phyloP scores from a whole-genome alignment of 192 early-diverging fungal genomes.

The Mortierella antarctica region DNA sequence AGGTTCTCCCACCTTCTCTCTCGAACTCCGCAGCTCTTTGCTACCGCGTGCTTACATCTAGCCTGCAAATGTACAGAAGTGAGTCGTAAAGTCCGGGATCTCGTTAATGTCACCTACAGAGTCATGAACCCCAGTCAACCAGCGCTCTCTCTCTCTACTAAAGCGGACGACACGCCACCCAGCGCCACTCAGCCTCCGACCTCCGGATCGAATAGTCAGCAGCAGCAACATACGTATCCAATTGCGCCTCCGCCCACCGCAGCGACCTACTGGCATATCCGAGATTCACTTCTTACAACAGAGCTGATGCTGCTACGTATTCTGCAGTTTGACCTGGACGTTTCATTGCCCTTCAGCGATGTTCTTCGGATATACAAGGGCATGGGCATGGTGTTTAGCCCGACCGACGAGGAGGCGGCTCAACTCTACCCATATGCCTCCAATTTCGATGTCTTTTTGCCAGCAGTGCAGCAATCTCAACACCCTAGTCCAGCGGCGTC shows the following conservation, averaged over 20 bases:
- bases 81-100: conserved; percentile 62
- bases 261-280: conserved; percentile 58
- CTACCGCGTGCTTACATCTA: conserved; percentile 64
- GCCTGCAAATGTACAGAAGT: conserved; percentile 66
- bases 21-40: conserved; percentile 50
- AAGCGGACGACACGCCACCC: conserved; percentile 31
- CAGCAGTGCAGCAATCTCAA: conserved; percentile 11
- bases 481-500: not conserved
- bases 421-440: conserved; percentile 36
- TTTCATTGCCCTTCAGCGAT: conserved; percentile 59
- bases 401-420: conserved; percentile 46
- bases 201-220: not conserved
- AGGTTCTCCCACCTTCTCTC: not conserved
- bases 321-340: conserved; percentile 62
- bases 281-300: conserved; percentile 60
- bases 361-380: conserved; percentile 62
- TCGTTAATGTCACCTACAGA: conserved; percentile 64
- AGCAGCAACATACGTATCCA: conserved; percentile 6
- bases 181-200: not conserved
- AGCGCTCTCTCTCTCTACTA: conserved; percentile 38
- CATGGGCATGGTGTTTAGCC: conserved; percentile 56
- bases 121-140: conserved; percentile 25
- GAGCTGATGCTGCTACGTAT: conserved; percentile 62
- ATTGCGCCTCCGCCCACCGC: conserved; percentile 42
- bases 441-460: conserved; percentile 50